Percentiles rank a stretch among this genome's conserved stretches.
phyloP scores from a whole-genome alignment of 176 grass and related monocot genomes.

The Phoenix dactylifera region DNA sequence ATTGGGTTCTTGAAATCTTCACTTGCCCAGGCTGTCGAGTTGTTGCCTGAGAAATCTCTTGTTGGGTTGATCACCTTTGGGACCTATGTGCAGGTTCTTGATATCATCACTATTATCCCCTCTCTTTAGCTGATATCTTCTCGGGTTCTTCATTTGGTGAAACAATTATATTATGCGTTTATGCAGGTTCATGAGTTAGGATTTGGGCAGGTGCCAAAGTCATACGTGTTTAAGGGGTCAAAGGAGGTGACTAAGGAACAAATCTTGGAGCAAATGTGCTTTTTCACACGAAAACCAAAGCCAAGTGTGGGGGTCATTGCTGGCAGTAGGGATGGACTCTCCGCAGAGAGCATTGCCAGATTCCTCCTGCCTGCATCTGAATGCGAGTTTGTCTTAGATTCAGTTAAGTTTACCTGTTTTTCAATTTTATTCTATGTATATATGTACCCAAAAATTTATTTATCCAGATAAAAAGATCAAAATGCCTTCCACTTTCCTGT shows the following conservation, averaged over 20 bases:
- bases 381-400: slow-evolving; percentile 85
- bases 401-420: slow-evolving; percentile 43
- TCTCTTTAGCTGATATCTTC: neutral
- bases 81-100: slow-evolving; percentile 75
- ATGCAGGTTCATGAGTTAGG: slow-evolving; percentile 85
- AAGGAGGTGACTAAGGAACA: slow-evolving; percentile 88
- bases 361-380: slow-evolving; percentile 86
- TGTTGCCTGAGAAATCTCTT: slow-evolving; percentile 83
- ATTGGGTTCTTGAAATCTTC: slow-evolving; percentile 77
- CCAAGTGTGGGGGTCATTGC: slow-evolving; percentile 70
- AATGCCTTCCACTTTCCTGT: too few species aligned
- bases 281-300: slow-evolving; percentile 60
- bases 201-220: slow-evolving; percentile 81
- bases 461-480: too few species aligned
- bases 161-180: slow-evolving; percentile 8
- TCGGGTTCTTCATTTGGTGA: too few species aligned
- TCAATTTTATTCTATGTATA: neutral
- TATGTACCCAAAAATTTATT: neutral
- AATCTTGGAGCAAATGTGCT: slow-evolving; percentile 87
- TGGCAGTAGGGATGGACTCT: slow-evolving; percentile 60
- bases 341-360: slow-evolving; percentile 64
- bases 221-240: slow-evolving; percentile 84
- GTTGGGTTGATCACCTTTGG: slow-evolving; percentile 95
- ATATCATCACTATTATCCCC: neutral
- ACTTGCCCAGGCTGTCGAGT: slow-evolving; percentile 76